Conservation (phyloP, 352 stramenopile species). For the Phytophthora podocarpi region DNA sequence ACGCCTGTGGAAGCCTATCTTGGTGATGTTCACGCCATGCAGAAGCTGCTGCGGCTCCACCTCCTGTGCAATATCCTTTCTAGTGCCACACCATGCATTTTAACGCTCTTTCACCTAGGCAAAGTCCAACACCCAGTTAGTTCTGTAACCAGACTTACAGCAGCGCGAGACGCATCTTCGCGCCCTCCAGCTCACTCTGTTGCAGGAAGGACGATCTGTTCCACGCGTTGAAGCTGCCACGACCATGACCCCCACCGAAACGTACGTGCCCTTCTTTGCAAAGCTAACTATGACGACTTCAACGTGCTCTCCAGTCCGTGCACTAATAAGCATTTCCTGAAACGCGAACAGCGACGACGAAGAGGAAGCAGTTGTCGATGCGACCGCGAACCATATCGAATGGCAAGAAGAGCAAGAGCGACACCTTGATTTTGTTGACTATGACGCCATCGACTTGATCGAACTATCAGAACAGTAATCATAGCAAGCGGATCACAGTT, state of each 20-base stretch:
- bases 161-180: slow-evolving; percentile 65
- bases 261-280: slow-evolving; percentile 17
- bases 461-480: slow-evolving; percentile 29
- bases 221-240: not conserved
- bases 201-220: slow-evolving; percentile 38
- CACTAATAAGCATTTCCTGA: not conserved
- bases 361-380: slow-evolving; percentile 15
- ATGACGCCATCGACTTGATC: slow-evolving; percentile 35
- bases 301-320: not conserved
- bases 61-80: slow-evolving; percentile 74
- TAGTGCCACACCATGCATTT: not conserved
- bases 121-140: not conserved
- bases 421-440: slow-evolving; percentile 28
- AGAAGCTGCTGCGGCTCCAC: slow-evolving; percentile 60
- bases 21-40: slow-evolving; percentile 42
- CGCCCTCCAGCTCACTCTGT: slow-evolving; percentile 57
- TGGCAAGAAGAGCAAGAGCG: slow-evolving; percentile 26
- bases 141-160: slow-evolving; percentile 34
- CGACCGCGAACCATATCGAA: slow-evolving; percentile 6
- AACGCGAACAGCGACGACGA: slow-evolving; percentile 5
- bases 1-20: slow-evolving; percentile 34
- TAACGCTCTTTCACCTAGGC: not conserved
- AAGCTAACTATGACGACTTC: not conserved
- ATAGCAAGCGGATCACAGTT: not conserved
- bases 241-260: not conserved